Percentiles rank a stretch among this genome's conserved stretches.
These are phyloP conservation scores for Wallacemonas sp. DNA, from an alignment of 208 protist genomes.

Conservation along the genomic window DNA sequence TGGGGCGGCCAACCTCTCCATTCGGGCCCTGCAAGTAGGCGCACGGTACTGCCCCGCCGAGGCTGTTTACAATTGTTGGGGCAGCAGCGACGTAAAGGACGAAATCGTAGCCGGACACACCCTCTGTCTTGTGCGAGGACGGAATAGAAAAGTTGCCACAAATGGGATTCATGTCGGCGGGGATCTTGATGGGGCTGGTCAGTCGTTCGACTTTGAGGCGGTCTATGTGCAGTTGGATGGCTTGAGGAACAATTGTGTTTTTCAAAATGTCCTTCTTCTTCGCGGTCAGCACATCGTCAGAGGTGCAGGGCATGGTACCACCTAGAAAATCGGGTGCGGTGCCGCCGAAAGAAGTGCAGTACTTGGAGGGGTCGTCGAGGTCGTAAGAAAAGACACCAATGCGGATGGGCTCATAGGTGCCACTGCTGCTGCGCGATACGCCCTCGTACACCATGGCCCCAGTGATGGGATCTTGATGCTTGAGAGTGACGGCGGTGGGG, in stretches of 20 bases:
- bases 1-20: too few relatives aligned
- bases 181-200: constrained; percentile 20
- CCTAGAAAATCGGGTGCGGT: constrained; percentile 18
- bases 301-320: constrained; percentile 18
- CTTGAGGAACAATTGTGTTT: constrained; percentile 31
- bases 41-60: constrained; percentile 22
- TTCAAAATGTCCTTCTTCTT: constrained; percentile 29
- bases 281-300: constrained; percentile 34
- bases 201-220: constrained; percentile 46
- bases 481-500: not conserved
- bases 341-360: constrained; percentile 39
- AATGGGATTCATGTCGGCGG: not conserved
- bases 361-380: constrained; percentile 26
- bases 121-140: not conserved
- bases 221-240: constrained; percentile 46
- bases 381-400: constrained; percentile 37
- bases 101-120: constrained; percentile 14
- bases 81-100: constrained; percentile 22
- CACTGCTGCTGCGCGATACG: not conserved
- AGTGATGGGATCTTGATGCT: too few relatives aligned
- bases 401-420: constrained; percentile 36
- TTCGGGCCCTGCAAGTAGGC: not conserved
- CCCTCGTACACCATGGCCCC: not conserved
- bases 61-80: not conserved
- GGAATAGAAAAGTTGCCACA: constrained; percentile 21